phyloP scores from a whole-genome alignment of 1,284 basidiomycete species.

The Athelia psychrophila region DNA sequence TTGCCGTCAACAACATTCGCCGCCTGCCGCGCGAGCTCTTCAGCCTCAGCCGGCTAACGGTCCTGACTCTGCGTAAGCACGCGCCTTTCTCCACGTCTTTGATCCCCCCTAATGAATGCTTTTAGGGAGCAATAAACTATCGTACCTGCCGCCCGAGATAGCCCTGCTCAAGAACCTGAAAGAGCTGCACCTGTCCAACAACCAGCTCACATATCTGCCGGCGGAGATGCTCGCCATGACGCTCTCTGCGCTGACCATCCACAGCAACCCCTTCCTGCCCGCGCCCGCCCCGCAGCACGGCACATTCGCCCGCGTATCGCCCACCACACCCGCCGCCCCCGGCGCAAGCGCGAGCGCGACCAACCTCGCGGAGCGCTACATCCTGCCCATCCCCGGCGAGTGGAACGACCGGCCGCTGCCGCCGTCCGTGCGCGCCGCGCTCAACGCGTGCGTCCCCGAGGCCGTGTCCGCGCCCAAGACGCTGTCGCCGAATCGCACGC shows the following conservation, averaged over 20 bases:
- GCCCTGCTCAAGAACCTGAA: slow-evolving; percentile 48
- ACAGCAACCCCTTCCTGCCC: slow-evolving; percentile 56
- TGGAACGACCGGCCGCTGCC: not conserved
- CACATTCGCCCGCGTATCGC: slow-evolving; percentile 1
- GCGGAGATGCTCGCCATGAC: slow-evolving; percentile 59
- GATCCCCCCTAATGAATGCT: not conserved
- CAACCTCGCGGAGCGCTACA: not conserved
- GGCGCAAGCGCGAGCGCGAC: slow-evolving; percentile 5
- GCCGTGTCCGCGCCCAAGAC: not conserved
- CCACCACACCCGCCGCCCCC: not conserved
- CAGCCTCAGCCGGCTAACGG: slow-evolving; percentile 44
- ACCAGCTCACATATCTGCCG: slow-evolving; percentile 59
- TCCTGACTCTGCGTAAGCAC: slow-evolving; percentile 53
- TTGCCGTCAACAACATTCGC: slow-evolving; percentile 45
- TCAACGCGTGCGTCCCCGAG: slow-evolving; percentile 4
- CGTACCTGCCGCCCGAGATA: slow-evolving; percentile 65
- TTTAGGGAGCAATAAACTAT: slow-evolving; percentile 56
- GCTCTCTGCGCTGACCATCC: slow-evolving; percentile 41
- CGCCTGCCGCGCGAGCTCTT: slow-evolving; percentile 52
- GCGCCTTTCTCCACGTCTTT: slow-evolving; percentile 8
- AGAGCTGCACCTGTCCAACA: slow-evolving; percentile 61
- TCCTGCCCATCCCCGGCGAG: slow-evolving; percentile 1
- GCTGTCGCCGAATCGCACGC: not conserved
- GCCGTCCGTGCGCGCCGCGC: not conserved
- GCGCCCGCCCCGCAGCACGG: slow-evolving; percentile 20